A percentile compares a stretch with the other conserved stretches of the same genome.
phyloP scores from a whole-genome alignment of 164 flowering plant genomes.

The grape (Vitis vinifera) region DNA sequence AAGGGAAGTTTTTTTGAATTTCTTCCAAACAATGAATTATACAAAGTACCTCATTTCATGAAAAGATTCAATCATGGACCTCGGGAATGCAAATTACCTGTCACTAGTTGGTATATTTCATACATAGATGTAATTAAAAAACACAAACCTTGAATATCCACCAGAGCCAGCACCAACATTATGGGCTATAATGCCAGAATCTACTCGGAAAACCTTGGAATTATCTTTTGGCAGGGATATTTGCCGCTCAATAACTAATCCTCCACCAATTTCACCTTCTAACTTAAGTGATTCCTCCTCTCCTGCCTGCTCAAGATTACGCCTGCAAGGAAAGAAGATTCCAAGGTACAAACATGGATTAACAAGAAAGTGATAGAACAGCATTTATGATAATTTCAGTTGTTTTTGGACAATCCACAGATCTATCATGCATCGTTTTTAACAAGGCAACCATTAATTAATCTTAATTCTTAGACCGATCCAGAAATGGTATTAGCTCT shows the following conservation, averaged over 20 bases:
- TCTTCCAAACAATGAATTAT: too few species aligned
- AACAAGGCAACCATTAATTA: too few species aligned
- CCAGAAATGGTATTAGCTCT: too few species aligned
- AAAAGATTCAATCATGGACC: too few species aligned
- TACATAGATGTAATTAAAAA: background rate
- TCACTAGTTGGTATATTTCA: background rate
- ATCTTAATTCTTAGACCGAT: too few species aligned
- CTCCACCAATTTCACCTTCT: constrained; percentile 90
- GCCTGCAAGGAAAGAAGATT: constrained; percentile 30
- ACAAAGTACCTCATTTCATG: background rate
- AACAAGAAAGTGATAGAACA: too few species aligned
- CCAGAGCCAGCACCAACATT: constrained; percentile 96
- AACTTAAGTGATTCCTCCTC: constrained; percentile 66
- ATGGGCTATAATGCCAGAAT: constrained; percentile 66
- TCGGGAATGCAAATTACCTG: too few species aligned
- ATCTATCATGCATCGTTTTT: too few species aligned
- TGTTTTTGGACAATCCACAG: too few species aligned
- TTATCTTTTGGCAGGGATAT: constrained; percentile 51
- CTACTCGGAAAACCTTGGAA: constrained; percentile 47
- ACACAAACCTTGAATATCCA: constrained; percentile 76
- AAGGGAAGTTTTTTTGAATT: background rate
- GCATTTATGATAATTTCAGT: too few species aligned
- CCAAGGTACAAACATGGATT: background rate
- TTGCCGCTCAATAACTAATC: constrained; percentile 58
- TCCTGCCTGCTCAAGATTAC: constrained; percentile 69